Base-by-base conservation (phyloP, 2,329 filamentous ascomycete genomes). In the Trichoderma sp. region DNA sequence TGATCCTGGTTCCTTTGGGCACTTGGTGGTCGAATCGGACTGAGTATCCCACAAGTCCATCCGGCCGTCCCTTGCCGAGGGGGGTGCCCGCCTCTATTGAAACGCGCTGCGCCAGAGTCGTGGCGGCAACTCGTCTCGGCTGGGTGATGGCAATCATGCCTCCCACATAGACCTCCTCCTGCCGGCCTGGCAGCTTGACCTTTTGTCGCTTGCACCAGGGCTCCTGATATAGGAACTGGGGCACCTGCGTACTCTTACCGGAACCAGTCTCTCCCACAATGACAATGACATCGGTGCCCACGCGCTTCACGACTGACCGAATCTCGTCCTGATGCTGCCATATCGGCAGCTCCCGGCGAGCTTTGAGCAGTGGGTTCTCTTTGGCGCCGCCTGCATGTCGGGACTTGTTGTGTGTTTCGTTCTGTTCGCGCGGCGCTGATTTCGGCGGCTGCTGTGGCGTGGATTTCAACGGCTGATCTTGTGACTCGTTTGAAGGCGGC, bases 241-340 rank as follows among this genome's bases (percentile, higher is more conserved):
- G 94, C 0, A 97, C 89, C 77, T 99, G 95, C 0, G 95, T 99
- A 80, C 91, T 96, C 79, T 99, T 99, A 74, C 95, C 95, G 15
- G 92, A 96, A 75, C 95, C 95, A 0, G 95, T 99, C 76, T 98
- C 94, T 79, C 94, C 94, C 2, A 95, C 90, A 15, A 99, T 80
- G 0, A 99, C 83, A 59, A 99, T 84, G 1, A 97, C 86, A 72
- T 96, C 86, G 67, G 86, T 88, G 41, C 85, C 78, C 17, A 69
- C 58, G 5, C 74, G 71, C 14, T 80, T 80, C 7, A 97, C 78
- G 2, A 85, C 81, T 17, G 81, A 73, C 43, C 87, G 86, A 57
- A 97, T 96, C 28, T 89, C 83, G 41, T 88, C 81, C 55, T 86
- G 86, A 68, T 93, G 85, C 4, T 84, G 79, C 87, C 91, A 97